Evolutionary conservation across 2,329 filamentous ascomycete species (phyloP), one percentile per base, ranked within the genome.

Genomic region (Alternaria arborescens): DNA sequence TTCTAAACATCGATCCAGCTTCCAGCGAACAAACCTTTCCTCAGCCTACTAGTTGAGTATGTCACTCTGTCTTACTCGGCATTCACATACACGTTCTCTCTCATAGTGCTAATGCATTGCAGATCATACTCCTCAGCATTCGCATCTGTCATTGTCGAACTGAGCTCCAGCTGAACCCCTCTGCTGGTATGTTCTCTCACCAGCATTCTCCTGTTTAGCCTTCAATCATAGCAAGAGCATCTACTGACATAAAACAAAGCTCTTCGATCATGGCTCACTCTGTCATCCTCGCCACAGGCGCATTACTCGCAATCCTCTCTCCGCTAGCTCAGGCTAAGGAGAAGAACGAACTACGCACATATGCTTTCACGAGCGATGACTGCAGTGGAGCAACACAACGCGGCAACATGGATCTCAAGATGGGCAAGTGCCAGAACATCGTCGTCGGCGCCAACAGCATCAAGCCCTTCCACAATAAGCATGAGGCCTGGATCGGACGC

Each of bases 391-490:
- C 58, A 8, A 64, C 71, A 6, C 30, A 59, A 2, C 57, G 48
- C 18, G 50, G 38, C 28, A 67, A 70, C 8, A 34, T 65, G 47
- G 69, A 74, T 44, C n/a, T 73, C 48, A 60, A 64, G 20, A 40
- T 41, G n/a, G 58, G 56, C 28, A 16, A 68, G 6, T 77, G 74
- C 53, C 47, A 55, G n/a, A 42, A 60, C 11, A 41, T 73, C 16
- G 26, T 47, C 8, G n/a, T 38, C 8, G 61, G 61, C n/a, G 55
- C 68, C 32, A 50, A 26, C 38, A 65, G 70, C 64, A 54, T 74
- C 53, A 58, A 41, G 38, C 62, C 70, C 28, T 26, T 61, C 18
- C 64, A 66, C 20, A 26, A 55, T 28, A 68, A 46, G n/a, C 14
- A 32, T 14, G 34, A 34, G 28, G 12, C 26, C 0, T 60, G 58